Evolutionary conservation across 805 yeast species (phyloP), one percentile per base, ranked within the genome.

Genomic region (Candida montana): DNA sequence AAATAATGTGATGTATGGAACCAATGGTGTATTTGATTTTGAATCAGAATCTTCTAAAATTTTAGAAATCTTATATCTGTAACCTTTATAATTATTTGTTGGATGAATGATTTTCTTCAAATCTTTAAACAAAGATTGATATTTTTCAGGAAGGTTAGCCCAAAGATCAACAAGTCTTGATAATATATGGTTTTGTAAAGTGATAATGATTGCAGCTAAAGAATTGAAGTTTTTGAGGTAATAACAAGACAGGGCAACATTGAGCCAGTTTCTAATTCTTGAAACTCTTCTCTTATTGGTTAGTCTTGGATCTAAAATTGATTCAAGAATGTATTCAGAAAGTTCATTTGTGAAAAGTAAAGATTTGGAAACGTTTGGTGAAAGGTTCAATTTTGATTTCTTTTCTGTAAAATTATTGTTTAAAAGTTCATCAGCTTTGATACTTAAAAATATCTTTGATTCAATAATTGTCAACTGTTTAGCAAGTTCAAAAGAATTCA

Each of bases 221-320:
- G 93, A 80, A 55, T 85, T 85, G 65, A 79, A 84, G 57, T 85
- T 85, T 45, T 89, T 68, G 58, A 84, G 68, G 52, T 83, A 82
- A 32, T 81, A 68, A 50, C 89, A 80, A 1, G 89, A 81, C 40
- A 82, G 68, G 0, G 88, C 85, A 27, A 84, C 71, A 53, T 82
- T 82, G 44, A 85, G 62, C 95, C 95, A 85, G 12, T 77, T 71
- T 50, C 79, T 79, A 28, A 83, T 58, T 40, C 79, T 71, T 41
- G 69, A 69, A 9, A 71, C 64, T 45, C 91, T 68, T 46, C 71
- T 71, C 49, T 71, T 77, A 39, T 63, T 57, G 6, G 58, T 33
- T 20, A 75, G 57, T 7, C 65, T 66, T 0, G 83, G 81, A 39
- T 74, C 76, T 38, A 84, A 65, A 16, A 83, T 66, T 11, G 83